Evolutionary conservation across 305 asterid genomes (phyloP).

Genomic region (Caryopteris hybrid): DNA sequence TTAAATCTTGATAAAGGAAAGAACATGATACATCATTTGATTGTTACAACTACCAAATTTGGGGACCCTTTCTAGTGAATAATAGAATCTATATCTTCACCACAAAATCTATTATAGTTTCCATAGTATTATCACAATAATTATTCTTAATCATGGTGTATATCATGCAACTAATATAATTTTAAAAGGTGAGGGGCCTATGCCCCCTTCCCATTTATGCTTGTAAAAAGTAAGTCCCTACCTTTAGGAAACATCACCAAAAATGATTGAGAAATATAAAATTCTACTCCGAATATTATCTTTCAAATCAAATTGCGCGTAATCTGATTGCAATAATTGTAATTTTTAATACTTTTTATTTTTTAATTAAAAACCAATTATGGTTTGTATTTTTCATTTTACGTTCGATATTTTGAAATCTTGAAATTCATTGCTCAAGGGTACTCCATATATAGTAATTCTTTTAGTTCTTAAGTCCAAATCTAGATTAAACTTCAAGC

Average conservation of each 20-base stretch:
- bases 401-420: neutral
- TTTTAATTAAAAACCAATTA: too few relatives aligned
- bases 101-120: constrained; percentile 21
- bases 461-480: constrained; percentile 9
- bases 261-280: too few relatives aligned
- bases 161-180: constrained; percentile 30
- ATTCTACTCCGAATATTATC: too few relatives aligned
- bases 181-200: constrained; percentile 28
- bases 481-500: constrained; percentile 8
- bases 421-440: neutral
- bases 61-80: constrained; percentile 21
- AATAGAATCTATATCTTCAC: constrained; percentile 8
- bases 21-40: constrained; percentile 4
- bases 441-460: neutral
- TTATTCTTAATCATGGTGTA: constrained; percentile 25
- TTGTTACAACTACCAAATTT: constrained; percentile 27
- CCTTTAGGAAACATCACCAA: constrained; percentile 22
- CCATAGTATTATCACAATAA: constrained; percentile 25
- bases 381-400: neutral
- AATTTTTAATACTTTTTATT: too few relatives aligned
- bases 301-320: too few relatives aligned
- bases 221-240: constrained; percentile 12
- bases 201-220: neutral
- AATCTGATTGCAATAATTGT: too few relatives aligned
- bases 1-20: neutral